These are phyloP conservation scores for Paramecium sexaurelia DNA, from an alignment of 73 alveolate species.

Conservation along the genomic window DNA sequence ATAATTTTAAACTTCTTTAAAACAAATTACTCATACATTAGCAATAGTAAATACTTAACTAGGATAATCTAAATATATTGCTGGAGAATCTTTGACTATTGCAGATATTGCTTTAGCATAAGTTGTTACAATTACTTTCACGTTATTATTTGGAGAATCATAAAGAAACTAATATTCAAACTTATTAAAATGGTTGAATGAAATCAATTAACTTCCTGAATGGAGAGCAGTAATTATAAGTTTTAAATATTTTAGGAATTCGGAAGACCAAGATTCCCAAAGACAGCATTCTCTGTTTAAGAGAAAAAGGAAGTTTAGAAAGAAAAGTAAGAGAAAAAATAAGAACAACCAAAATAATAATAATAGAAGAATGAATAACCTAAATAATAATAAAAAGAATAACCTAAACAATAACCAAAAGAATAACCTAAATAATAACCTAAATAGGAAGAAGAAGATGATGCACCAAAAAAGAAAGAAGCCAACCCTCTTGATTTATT, in stretches of 20 bases:
- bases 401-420: conserved; percentile 56
- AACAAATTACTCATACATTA: conserved; percentile 69
- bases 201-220: conserved; percentile 73
- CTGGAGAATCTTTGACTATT: conserved; percentile 85
- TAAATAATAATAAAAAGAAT: conserved; percentile 54
- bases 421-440: conserved; percentile 8
- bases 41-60: conserved; percentile 74
- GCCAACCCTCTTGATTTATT: conserved; percentile 65
- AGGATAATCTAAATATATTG: conserved; percentile 78
- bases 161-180: conserved; percentile 78
- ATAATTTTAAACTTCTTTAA: conserved; percentile 52
- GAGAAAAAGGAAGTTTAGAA: conserved; percentile 56
- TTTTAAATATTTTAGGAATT: conserved; percentile 21
- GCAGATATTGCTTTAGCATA: conserved; percentile 91
- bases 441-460: background rate
- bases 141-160: conserved; percentile 75
- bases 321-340: conserved; percentile 62
- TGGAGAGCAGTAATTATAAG: conserved; percentile 65
- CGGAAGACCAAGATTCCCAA: conserved; percentile 77
- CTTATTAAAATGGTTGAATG: conserved; percentile 75
- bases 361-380: conserved; percentile 19
- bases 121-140: conserved; percentile 75
- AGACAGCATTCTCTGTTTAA: background rate
- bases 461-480: conserved; percentile 39
- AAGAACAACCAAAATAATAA: conserved; percentile 66